Conservation (phyloP, 352 stramenopile genomes). For the Pythium vanterpoolii region DNA sequence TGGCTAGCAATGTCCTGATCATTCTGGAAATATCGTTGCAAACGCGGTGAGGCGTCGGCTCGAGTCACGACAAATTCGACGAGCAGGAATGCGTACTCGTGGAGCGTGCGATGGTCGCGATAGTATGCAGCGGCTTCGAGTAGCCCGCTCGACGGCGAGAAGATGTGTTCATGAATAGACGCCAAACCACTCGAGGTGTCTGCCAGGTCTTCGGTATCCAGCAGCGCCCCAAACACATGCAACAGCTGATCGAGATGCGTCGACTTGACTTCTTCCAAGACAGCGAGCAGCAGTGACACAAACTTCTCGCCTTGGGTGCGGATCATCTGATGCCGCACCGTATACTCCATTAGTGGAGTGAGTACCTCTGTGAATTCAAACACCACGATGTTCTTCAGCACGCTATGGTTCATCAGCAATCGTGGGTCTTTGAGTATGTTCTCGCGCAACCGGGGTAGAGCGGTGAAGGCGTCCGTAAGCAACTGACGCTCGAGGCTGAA, state of each 20-base stretch:
- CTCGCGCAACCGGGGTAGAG: neutral
- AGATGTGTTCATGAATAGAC: constrained; percentile 39
- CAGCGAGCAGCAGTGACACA: constrained; percentile 45
- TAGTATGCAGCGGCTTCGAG: constrained; percentile 68
- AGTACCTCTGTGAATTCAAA: constrained; percentile 34
- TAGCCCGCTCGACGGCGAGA: constrained; percentile 48
- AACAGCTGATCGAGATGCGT: constrained; percentile 43
- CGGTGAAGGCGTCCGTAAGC: neutral
- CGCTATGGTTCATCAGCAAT: constrained; percentile 39
- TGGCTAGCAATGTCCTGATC: constrained; percentile 30
- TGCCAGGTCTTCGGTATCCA: constrained; percentile 28
- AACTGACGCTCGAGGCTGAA: constrained; percentile 26
- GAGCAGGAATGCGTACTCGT: constrained; percentile 51
- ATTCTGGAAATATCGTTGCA: constrained; percentile 41
- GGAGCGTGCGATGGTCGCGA: constrained; percentile 39
- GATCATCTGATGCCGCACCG: neutral
- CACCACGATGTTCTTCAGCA: constrained; percentile 44
- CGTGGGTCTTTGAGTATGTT: constrained; percentile 28
- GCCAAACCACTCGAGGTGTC: neutral
- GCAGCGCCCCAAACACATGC: constrained; percentile 33
- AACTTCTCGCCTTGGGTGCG: constrained; percentile 40
- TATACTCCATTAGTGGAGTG: constrained; percentile 21
- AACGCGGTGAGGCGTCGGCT: constrained; percentile 20
- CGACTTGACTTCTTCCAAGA: constrained; percentile 66
- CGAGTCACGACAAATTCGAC: constrained; percentile 46